phyloP scores from a whole-genome alignment of 2,329 filamentous ascomycete species.

The Dothidotthia symphoricarpi region DNA sequence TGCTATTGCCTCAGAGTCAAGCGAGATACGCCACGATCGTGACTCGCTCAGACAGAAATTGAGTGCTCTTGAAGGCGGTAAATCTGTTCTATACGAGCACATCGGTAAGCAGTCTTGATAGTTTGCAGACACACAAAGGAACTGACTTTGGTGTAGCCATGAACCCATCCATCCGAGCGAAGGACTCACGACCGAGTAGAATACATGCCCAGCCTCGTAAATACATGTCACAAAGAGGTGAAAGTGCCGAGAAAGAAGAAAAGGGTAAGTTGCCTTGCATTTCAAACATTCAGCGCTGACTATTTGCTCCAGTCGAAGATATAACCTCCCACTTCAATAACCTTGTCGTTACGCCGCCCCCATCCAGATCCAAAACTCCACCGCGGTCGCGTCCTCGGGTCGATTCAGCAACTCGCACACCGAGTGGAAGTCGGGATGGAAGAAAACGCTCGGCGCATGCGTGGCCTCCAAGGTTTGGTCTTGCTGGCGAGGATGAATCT shows the following conservation, averaged over 20 bases:
- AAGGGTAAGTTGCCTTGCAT: background rate
- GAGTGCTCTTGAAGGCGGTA: constrained; percentile 12
- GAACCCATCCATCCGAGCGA: background rate
- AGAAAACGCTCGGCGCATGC: no score
- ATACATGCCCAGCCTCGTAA: background rate
- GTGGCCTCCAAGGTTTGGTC: no score
- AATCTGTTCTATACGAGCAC: constrained; percentile 16
- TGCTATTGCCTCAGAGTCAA: constrained; percentile 26
- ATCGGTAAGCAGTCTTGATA: constrained; percentile 8
- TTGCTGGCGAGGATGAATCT: no score
- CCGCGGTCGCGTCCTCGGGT: constrained; percentile 2
- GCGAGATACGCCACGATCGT: constrained; percentile 18
- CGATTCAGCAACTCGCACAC: background rate
- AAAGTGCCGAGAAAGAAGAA: background rate
- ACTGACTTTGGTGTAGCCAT: constrained; percentile 2
- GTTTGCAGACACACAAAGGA: no score
- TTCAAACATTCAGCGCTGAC: no score
- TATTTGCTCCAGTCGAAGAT: background rate
- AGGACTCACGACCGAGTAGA: background rate
- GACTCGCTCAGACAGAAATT: constrained; percentile 13
- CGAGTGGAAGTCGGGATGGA: no score
- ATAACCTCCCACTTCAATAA: constrained; percentile 1
- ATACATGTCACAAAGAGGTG: background rate
- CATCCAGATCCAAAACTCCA: background rate
- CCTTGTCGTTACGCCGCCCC: constrained; percentile 3